These are phyloP conservation scores for Steccherinum ochraceum DNA, from an alignment of 768 basidiomycete species.

Conservation along the genomic window DNA sequence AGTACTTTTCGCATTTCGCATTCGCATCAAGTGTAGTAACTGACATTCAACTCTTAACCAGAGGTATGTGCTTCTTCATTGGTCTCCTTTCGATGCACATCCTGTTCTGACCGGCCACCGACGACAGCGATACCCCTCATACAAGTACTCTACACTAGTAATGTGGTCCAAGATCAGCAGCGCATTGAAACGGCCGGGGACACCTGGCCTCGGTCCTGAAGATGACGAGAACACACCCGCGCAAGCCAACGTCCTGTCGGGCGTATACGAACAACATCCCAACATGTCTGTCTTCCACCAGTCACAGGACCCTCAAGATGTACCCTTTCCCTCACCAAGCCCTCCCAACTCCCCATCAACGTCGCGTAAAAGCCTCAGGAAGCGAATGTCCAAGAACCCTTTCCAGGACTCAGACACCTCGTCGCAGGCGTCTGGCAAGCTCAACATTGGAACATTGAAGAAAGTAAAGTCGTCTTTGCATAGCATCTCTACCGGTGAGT, in stretches of 20 bases:
- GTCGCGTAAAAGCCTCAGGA: conserved; percentile 45
- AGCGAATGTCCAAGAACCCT: conserved; percentile 39
- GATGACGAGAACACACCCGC: conserved; percentile 11
- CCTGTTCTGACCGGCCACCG: background rate
- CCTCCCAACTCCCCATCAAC: conserved; percentile 48
- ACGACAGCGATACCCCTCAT: background rate
- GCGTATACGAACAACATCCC: conserved; percentile 54
- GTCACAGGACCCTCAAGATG: conserved; percentile 18
- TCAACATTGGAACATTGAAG: conserved; percentile 22
- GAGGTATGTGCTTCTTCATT: background rate
- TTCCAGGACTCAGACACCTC: conserved; percentile 25
- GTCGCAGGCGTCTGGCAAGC: background rate
- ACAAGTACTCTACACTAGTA: background rate
- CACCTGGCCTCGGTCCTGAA: conserved; percentile 11
- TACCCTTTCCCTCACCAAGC: conserved; percentile 25
- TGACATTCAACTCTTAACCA: too few relatives aligned
- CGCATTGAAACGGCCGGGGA: conserved; percentile 40
- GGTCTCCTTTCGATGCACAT: too few relatives aligned
- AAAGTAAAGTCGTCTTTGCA: conserved; percentile 40
- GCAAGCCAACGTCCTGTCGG: conserved; percentile 33
- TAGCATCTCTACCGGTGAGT: conserved; percentile 18
- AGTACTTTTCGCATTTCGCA: background rate
- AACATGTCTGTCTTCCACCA: conserved; percentile 52
- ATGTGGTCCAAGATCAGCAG: conserved; percentile 65
- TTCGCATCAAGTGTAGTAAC: background rate